Evolutionary conservation across 257 asterid species (phyloP).

Genomic region (Nicotiana obtusifolia): DNA sequence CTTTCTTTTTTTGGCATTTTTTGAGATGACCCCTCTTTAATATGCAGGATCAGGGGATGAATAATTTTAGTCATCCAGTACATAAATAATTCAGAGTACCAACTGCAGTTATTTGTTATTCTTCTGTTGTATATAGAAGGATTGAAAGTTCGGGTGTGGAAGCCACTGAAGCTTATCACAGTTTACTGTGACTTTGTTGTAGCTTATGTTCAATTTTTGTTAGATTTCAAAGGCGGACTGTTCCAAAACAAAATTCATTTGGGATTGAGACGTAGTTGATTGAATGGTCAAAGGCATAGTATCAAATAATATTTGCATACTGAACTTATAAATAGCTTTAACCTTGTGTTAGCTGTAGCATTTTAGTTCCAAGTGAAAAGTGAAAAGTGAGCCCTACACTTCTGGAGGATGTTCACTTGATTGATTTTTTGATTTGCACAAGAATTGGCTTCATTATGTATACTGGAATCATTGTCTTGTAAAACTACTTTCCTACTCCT

Average conservation of each 20-base stretch:
- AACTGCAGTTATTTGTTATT: neutral
- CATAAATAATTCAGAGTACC: neutral
- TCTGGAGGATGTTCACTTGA: neutral
- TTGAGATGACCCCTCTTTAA: neutral
- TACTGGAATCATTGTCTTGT: neutral
- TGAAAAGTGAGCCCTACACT: neutral
- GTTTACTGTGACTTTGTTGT: neutral
- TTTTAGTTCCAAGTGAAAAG: neutral
- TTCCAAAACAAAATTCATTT: neutral
- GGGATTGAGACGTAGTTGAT: neutral
- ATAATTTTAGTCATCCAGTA: neutral
- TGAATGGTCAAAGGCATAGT: neutral
- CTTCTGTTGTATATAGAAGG: neutral
- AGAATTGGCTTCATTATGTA: neutral
- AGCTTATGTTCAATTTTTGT: conserved; percentile 4
- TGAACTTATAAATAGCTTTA: neutral
- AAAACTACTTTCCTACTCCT: neutral
- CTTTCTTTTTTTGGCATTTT: neutral
- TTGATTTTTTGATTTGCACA: neutral
- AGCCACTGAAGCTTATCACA: conserved; percentile 7
- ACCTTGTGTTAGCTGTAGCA: neutral
- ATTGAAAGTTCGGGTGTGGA: neutral
- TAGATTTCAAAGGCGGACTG: neutral
- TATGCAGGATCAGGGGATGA: conserved; percentile 6
- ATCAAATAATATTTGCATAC: neutral